phyloP scores from a whole-genome alignment of 78 protist genomes.

The Dictyostelium brefeldianum region DNA sequence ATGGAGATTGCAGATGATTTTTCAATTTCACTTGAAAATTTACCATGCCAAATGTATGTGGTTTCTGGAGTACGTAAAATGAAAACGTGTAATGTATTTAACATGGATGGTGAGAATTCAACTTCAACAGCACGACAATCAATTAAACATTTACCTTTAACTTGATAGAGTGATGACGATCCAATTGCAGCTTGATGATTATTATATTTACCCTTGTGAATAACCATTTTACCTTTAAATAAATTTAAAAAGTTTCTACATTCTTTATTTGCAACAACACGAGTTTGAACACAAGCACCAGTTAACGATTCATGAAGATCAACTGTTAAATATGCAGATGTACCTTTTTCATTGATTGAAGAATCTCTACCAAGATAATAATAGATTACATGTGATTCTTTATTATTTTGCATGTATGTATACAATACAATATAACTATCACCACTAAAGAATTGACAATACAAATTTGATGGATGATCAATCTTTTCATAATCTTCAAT shows the following conservation, averaged over 20 bases:
- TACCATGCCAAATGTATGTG: conserved; percentile 70
- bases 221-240: conserved; percentile 59
- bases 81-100: conserved; percentile 50
- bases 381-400: conserved; percentile 80
- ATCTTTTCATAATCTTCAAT: conserved; percentile 81
- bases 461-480: conserved; percentile 46
- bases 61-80: conserved; percentile 17
- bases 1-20: neutral
- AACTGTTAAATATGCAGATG: conserved; percentile 82
- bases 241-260: conserved; percentile 70
- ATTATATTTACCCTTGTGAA: conserved; percentile 50
- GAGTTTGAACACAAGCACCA: conserved; percentile 47
- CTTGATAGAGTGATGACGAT: conserved; percentile 40
- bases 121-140: conserved; percentile 66
- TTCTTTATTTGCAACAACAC: conserved; percentile 82
- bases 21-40: conserved; percentile 12
- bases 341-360: conserved; percentile 83
- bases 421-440: conserved; percentile 81
- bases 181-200: neutral
- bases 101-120: neutral
- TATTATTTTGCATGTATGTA: conserved; percentile 72
- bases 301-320: conserved; percentile 56
- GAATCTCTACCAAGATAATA: conserved; percentile 76
- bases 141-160: conserved; percentile 26
- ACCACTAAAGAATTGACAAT: conserved; percentile 59